Conservation (phyloP, 176 grass and related monocot species). For the Oryza longistaminata region DNA sequence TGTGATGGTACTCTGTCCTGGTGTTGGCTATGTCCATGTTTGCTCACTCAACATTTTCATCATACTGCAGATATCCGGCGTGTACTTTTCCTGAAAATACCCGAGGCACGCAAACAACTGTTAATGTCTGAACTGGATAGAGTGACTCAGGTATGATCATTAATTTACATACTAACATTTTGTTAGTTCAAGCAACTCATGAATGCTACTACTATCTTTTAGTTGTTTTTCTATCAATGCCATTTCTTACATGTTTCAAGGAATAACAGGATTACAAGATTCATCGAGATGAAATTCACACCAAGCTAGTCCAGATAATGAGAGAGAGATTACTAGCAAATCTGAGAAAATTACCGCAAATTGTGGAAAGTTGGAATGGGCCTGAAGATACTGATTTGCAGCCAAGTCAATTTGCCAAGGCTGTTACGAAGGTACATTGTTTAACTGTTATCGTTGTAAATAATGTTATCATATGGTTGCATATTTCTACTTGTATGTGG, state of each 20-base stretch:
- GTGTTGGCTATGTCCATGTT: slow-evolving; percentile 18
- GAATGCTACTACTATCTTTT: slow-evolving; percentile 9
- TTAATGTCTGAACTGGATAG: slow-evolving; percentile 87
- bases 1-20: not conserved
- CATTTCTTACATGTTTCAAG: slow-evolving; percentile 42
- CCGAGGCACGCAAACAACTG: slow-evolving; percentile 79
- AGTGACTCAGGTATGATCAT: slow-evolving; percentile 77
- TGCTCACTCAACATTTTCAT: slow-evolving; percentile 24
- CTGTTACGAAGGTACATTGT: slow-evolving; percentile 80
- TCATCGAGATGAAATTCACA: slow-evolving; percentile 97
- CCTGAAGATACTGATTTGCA: slow-evolving; percentile 79
- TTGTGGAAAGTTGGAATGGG: slow-evolving; percentile 79
- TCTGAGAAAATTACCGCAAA: slow-evolving; percentile 92
- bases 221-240: slow-evolving; percentile 13
- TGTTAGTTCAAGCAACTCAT: not conserved
- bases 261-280: slow-evolving; percentile 86
- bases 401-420: slow-evolving; percentile 88
- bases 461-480: slow-evolving; percentile 21
- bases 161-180: slow-evolving; percentile 23
- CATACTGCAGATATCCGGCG: slow-evolving; percentile 77
- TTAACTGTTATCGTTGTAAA: slow-evolving; percentile 1
- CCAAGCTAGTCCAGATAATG: slow-evolving; percentile 98
- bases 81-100: slow-evolving; percentile 89
- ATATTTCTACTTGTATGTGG: not conserved
- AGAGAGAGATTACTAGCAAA: slow-evolving; percentile 96